Evolutionary conservation across 2,329 filamentous ascomycete genomes (phyloP).

Genomic region (Macroventuria anomochaeta): DNA sequence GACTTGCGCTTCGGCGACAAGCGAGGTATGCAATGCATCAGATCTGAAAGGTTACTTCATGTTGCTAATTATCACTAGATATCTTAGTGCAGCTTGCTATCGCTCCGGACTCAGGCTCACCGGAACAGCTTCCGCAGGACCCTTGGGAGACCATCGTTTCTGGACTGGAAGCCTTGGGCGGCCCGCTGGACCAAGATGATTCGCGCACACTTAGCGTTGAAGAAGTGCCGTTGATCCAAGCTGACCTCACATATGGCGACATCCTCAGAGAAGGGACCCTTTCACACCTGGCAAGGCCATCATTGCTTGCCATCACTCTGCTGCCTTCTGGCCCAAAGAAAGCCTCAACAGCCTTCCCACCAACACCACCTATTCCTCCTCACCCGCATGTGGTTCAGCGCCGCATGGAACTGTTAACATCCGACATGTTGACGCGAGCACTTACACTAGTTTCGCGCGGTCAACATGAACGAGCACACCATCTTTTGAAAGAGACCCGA

Average conservation of each 20-base stretch:
- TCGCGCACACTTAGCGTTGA: conserved; percentile 85
- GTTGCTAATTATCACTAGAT: conserved; percentile 59
- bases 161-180: conserved; percentile 89
- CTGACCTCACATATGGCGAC: conserved; percentile 91
- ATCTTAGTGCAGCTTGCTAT: conserved; percentile 95
- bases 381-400: conserved; percentile 95
- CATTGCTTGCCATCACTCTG: conserved; percentile 94
- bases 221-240: conserved; percentile 93
- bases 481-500: conserved; percentile 88
- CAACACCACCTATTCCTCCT: conserved; percentile 79
- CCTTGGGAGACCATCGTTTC: conserved; percentile 98
- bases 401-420: conserved; percentile 96
- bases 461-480: conserved; percentile 92
- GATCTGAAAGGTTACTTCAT: background rate
- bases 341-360: conserved; percentile 61
- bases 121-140: conserved; percentile 88
- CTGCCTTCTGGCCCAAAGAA: conserved; percentile 72
- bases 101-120: conserved; percentile 78
- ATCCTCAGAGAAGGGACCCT: conserved; percentile 87
- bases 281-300: conserved; percentile 85
- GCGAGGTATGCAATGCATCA: conserved; percentile 54
- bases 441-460: conserved; percentile 88
- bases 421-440: conserved; percentile 94
- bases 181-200: conserved; percentile 84
- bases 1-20: conserved; percentile 97